Evolutionary conservation across 2,329 filamentous ascomycete species (phyloP).

Genomic region (Claviceps spartinae): DNA sequence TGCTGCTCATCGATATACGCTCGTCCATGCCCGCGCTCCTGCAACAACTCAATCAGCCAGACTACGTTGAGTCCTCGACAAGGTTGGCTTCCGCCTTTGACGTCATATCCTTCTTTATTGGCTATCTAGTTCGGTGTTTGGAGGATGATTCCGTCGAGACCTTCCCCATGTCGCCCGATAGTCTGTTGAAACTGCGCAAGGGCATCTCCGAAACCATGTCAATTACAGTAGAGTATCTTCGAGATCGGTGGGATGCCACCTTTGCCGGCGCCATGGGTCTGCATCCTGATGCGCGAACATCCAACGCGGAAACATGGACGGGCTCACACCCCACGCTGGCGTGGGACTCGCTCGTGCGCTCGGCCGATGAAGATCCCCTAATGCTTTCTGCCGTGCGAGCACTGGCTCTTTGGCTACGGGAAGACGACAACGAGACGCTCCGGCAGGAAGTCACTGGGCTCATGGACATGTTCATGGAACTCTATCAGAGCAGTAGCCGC

Average conservation of each 20-base stretch:
- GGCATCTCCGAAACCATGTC: constrained; percentile 50
- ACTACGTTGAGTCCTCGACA: constrained; percentile 36
- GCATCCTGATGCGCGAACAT: constrained; percentile 40
- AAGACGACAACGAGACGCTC: constrained; percentile 49
- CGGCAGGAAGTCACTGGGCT: constrained; percentile 44
- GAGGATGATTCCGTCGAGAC: constrained; percentile 30
- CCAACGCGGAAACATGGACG: constrained; percentile 27
- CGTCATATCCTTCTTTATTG: constrained; percentile 46
- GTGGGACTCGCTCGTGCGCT: constrained; percentile 43
- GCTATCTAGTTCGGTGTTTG: constrained; percentile 39
- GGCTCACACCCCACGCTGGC: constrained; percentile 35
- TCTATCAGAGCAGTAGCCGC: constrained; percentile 31
- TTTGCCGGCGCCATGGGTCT: constrained; percentile 48
- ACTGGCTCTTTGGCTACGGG: constrained; percentile 52
- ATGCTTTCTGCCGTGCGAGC: constrained; percentile 44
- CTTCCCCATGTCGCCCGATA: constrained; percentile 40
- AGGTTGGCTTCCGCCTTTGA: constrained; percentile 50
- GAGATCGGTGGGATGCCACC: constrained; percentile 56
- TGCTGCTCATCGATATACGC: constrained; percentile 53
- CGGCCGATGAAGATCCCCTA: constrained; percentile 40
- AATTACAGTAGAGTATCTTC: constrained; percentile 49
- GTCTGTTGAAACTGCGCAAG: constrained; percentile 46
- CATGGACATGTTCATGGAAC: constrained; percentile 48
- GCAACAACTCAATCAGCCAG: constrained; percentile 39
- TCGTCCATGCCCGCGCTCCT: constrained; percentile 48